Conservation (phyloP, 257 asterid species). For the Solanum virginianum region DNA sequence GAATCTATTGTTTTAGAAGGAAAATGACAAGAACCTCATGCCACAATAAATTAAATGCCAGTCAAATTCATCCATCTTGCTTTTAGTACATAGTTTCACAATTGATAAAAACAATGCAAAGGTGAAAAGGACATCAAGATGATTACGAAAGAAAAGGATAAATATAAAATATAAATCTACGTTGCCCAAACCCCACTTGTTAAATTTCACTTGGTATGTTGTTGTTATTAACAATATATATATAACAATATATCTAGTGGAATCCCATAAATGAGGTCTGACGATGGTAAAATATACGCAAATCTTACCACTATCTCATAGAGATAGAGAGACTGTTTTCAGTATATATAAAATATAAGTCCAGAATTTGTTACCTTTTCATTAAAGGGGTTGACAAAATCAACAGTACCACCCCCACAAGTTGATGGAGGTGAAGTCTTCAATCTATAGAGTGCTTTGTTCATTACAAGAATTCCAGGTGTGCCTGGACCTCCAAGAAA, state of each 20-base stretch:
- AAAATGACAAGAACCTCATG: neutral
- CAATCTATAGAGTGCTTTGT: conserved; percentile 23
- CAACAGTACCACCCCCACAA: neutral
- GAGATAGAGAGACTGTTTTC: too few relatives aligned
- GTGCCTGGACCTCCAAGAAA: conserved; percentile 51
- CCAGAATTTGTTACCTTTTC: neutral
- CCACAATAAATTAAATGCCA: neutral
- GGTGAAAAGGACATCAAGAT: neutral
- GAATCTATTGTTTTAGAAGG: neutral
- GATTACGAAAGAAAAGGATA: too few relatives aligned
- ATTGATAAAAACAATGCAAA: neutral
- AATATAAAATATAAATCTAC: too few relatives aligned
- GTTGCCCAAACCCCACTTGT: too few relatives aligned
- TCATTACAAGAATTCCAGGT: conserved; percentile 37
- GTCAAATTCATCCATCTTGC: neutral
- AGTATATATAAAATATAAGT: too few relatives aligned
- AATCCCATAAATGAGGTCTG: too few relatives aligned
- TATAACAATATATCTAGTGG: too few relatives aligned
- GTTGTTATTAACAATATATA: too few relatives aligned
- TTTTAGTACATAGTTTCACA: neutral
- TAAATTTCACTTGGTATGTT: too few relatives aligned
- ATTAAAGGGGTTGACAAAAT: neutral
- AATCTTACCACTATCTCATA: too few relatives aligned
- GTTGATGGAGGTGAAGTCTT: conserved; percentile 10
- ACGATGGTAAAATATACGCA: too few relatives aligned